A percentile compares a stretch with the other conserved stretches of the same genome.
Evolutionary conservation across 2,329 filamentous ascomycete species (phyloP).

Genomic region (Niveomyces coronatus): DNA sequence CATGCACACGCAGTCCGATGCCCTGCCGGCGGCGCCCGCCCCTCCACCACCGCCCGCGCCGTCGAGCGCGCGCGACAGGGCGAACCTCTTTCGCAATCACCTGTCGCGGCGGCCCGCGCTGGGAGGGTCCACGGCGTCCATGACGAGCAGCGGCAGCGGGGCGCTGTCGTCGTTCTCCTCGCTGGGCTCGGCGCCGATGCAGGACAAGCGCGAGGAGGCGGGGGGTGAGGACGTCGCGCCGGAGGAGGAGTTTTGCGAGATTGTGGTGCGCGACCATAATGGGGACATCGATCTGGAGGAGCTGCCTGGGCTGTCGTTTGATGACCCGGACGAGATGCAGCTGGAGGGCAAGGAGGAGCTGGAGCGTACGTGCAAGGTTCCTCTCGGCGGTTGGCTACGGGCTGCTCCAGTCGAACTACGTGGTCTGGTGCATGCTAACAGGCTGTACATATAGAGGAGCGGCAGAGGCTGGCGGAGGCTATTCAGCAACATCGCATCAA

Average conservation of each 20-base stretch:
- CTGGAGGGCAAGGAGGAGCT: constrained; percentile 47
- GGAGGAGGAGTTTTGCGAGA: constrained; percentile 39
- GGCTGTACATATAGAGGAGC: constrained; percentile 38
- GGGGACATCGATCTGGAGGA: constrained; percentile 53
- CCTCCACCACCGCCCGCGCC: neutral
- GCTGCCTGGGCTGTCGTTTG: constrained; percentile 40
- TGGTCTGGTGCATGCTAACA: neutral
- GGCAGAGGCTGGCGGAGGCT: constrained; percentile 49
- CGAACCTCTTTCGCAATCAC: constrained; percentile 50
- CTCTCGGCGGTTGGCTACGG: too few species aligned
- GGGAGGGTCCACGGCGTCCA: constrained; percentile 16
- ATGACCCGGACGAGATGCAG: constrained; percentile 44
- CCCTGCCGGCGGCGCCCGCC: neutral
- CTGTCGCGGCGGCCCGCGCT: constrained; percentile 47
- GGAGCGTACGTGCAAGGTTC: constrained; percentile 37
- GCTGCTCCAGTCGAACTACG: neutral
- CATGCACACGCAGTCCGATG: neutral
- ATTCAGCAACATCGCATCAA: constrained; percentile 51
- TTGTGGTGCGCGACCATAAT: constrained; percentile 52
- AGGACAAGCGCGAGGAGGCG: constrained; percentile 39
- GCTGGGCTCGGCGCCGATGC: constrained; percentile 26
- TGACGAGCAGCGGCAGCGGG: neutral
- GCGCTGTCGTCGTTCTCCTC: too few species aligned
- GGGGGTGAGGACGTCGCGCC: constrained; percentile 20
- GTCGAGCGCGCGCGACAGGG: constrained; percentile 4